Base-by-base conservation (phyloP, 352 stramenopile genomes). In the Phytophthora rubi region DNA sequence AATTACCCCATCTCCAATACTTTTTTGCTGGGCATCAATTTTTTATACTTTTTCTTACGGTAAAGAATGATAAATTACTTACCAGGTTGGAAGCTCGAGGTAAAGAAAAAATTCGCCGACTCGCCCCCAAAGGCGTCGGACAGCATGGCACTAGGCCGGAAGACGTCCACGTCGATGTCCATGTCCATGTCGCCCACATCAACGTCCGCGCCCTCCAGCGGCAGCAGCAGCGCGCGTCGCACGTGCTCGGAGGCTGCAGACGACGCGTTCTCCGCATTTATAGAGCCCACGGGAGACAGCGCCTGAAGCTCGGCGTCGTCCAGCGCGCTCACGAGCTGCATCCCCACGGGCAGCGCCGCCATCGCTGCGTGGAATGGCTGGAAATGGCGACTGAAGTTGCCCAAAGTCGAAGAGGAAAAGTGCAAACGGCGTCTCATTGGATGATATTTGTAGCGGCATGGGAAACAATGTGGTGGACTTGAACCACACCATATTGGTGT, bases 61-160 rank as follows among this genome's bases (percentile, higher is more conserved):
- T 65, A 35, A 33, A 56, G 4, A 7, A 45, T 35, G 35, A 57
- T 42, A 42, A 42, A 42, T 56, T 42, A 72, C 74, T 37, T 70
- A 83, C 76, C 72, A 42, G 55, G 63, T 35, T 75, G 73, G 54
- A 83, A 82, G 21, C 67, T 77, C n/a, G 76, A 76, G 53, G 62
- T 65, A 51, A 67, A 78, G 51, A 61, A 81, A 13, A 79, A 65
- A 42, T 72, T 68, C 21, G 49, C 35, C 7, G 54, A 54, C 6
- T 65, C 68, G 48, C 51, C 45, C 8, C 21, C 73, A 58, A 80
- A 92, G 45, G 79, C 79, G 32, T 88, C 80, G n/a, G 81, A 79
- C 32, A 90, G 62, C 80, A 92, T 82, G 45, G 84, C 83, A 62
- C 82, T 90, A 3, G 86, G 86, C 0, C 85, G 77, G 62, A 91